Evolutionary conservation across 2,329 filamentous ascomycete genomes (phyloP), one percentile per base, ranked within the genome.

Genomic region (Colletotrichum nymphaeae): DNA sequence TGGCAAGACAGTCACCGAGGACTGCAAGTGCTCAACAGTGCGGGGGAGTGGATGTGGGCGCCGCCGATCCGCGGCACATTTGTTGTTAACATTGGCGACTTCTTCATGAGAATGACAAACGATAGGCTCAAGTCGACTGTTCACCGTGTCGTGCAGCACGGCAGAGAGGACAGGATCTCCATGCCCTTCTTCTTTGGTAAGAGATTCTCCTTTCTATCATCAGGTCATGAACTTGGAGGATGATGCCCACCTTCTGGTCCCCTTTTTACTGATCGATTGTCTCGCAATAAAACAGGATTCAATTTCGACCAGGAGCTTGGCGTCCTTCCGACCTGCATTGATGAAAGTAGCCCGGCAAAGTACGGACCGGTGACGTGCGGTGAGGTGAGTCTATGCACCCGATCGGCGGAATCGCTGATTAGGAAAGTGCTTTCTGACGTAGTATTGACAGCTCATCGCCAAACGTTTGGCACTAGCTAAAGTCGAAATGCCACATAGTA

Each of bases 121-220:
- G 77, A 77, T 52, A 69, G 66, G 1, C 78, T 78, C 57, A 67
- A 69, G 62, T 76, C 73, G n/a, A 77, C 76, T 5, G 75, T 77
- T 6, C 76, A 77, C 26, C 66, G 76, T 5, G 76, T 73, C 7
- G 24, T 73, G 32, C 71, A 73, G 56, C 71, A 73, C 24, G 71
- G 71, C 56, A 63, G 56, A 16, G 71, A 73, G 49, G 71, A 73
- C 19, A 70, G 71, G 67, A 73, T 73, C 67, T 88, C 85, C 0
- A 88, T 90, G 85, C 87, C 88, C 1, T 89, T 90, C 77, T 90
- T 90, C 79, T 87, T 89, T 69, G 86, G 86, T 73, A 71, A 46
- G 55, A 19, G 6, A 35, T 30, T 4, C 42, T 37, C 46, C 49
- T 32, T 37, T 26, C 8, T 26, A 24, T 7, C 26, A n/a, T 32